phyloP scores from a whole-genome alignment of 1,284 basidiomycete genomes.

The Moesziomyces sp. region DNA sequence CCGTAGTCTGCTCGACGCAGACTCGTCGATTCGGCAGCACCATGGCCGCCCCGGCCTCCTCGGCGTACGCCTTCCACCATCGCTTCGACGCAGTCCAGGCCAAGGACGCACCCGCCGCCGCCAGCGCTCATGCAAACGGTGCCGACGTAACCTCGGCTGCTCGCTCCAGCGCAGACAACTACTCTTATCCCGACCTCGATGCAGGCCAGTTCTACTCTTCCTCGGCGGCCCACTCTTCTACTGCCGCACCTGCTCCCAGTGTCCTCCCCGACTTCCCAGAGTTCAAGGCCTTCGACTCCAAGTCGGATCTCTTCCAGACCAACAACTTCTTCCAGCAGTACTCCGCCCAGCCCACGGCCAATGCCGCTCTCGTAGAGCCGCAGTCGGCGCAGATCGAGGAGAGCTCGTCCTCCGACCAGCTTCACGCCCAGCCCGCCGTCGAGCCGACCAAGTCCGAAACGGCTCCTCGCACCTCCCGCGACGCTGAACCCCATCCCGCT shows the following conservation, averaged over 20 bases:
- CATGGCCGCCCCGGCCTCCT: slow-evolving; percentile 37
- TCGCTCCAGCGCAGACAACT: slow-evolving; percentile 18
- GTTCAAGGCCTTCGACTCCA: slow-evolving; percentile 34
- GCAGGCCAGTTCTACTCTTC: slow-evolving; percentile 44
- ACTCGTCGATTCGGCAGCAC: neutral
- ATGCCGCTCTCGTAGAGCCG: slow-evolving; percentile 32
- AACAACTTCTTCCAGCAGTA: slow-evolving; percentile 44
- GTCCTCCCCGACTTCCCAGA: slow-evolving; percentile 40
- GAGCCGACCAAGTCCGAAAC: neutral
- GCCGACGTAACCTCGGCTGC: neutral
- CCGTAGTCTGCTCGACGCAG: neutral
- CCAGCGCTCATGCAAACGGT: neutral
- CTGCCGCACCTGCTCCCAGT: slow-evolving; percentile 11
- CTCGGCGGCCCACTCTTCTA: slow-evolving; percentile 11
- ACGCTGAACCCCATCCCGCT: neutral
- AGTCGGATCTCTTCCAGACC: slow-evolving; percentile 23
- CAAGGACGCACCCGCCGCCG: slow-evolving; percentile 7
- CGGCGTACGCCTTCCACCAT: slow-evolving; percentile 40
- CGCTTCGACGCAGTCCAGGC: slow-evolving; percentile 31
- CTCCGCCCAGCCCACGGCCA: slow-evolving; percentile 20
- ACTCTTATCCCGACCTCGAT: slow-evolving; percentile 41
- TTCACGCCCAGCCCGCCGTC: neutral
- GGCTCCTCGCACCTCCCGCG: slow-evolving; percentile 2
- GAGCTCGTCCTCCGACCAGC: slow-evolving; percentile 12
- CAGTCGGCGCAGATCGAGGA: slow-evolving; percentile 43